Evolutionary conservation across 345 rosid species (phyloP).

Genomic region (Carallia pectinifolia): DNA sequence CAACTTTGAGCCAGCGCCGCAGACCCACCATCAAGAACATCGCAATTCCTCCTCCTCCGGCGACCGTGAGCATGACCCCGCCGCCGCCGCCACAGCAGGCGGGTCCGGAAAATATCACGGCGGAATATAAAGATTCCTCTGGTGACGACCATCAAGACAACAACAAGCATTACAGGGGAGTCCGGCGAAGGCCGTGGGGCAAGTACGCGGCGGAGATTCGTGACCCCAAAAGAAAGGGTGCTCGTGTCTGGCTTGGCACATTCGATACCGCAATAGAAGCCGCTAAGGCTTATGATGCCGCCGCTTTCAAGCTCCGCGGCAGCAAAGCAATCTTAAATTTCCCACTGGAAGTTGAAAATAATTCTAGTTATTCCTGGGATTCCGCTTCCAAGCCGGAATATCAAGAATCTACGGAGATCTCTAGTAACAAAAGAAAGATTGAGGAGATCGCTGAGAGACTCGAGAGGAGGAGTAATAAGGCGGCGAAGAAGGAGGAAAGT

Average conservation of each 20-base stretch:
- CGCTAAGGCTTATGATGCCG: slow-evolving; percentile 82
- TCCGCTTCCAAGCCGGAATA: slow-evolving; percentile 6
- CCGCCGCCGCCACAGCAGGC: neutral
- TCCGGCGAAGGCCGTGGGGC: slow-evolving; percentile 86
- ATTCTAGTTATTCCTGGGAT: slow-evolving; percentile 8
- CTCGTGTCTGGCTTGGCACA: slow-evolving; percentile 93
- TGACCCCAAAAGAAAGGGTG: slow-evolving; percentile 80
- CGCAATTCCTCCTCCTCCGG: slow-evolving; percentile 33
- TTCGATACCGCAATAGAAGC: slow-evolving; percentile 81
- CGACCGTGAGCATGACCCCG: neutral
- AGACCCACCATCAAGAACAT: slow-evolving; percentile 53
- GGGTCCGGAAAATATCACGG: neutral
- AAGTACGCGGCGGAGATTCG: slow-evolving; percentile 90
- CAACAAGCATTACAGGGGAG: slow-evolving; percentile 73
- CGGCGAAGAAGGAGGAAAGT: slow-evolving; percentile 10
- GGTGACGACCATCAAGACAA: slow-evolving; percentile 21
- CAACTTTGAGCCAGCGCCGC: slow-evolving; percentile 57
- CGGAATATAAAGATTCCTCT: too few species aligned
- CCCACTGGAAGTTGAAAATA: slow-evolving; percentile 64
- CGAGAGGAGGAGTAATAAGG: slow-evolving; percentile 3
- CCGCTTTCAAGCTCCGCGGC: slow-evolving; percentile 81
- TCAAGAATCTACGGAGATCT: neutral
- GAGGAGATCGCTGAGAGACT: slow-evolving; percentile 13
- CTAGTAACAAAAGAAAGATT: slow-evolving; percentile 35
- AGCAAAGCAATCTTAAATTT: slow-evolving; percentile 86